Evolutionary conservation across 495 filamentous ascomycete genomes (phyloP).

Genomic region (Antarctomyces pellizariae): DNA sequence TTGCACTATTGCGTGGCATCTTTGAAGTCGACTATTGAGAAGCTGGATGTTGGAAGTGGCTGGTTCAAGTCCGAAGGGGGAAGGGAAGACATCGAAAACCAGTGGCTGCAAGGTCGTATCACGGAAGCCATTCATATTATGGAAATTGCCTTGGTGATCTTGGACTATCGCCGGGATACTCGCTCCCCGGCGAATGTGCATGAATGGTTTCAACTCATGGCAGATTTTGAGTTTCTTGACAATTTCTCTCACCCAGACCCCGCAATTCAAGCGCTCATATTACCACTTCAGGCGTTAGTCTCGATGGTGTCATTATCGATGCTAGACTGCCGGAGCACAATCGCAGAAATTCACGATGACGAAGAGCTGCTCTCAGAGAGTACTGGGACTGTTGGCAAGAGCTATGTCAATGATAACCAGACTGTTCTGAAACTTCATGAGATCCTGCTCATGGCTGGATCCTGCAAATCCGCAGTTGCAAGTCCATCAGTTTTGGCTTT

Average conservation of each 20-base stretch:
- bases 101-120: conserved; percentile 37
- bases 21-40: conserved; percentile 21
- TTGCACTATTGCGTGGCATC: no score
- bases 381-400: no score
- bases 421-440: conserved; percentile 41
- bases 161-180: conserved; percentile 29
- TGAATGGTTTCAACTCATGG: conserved; percentile 53
- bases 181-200: conserved; percentile 35
- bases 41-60: conserved; percentile 22
- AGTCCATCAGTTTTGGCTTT: conserved; percentile 53
- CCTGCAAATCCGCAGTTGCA: conserved; percentile 22
- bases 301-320: conserved; percentile 52
- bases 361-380: no score
- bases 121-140: conserved; percentile 49
- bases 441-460: conserved; percentile 27
- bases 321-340: conserved; percentile 40
- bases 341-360: no score
- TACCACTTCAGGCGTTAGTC: conserved; percentile 39
- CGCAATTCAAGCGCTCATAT: conserved; percentile 27
- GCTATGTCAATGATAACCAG: conserved; percentile 37
- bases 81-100: conserved; percentile 26
- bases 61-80: conserved; percentile 24
- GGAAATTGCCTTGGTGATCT: conserved; percentile 44
- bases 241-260: conserved; percentile 22
- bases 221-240: conserved; percentile 37